Conservation (phyloP, 108 stramenopile species). For the Craspedostauros australis region DNA sequence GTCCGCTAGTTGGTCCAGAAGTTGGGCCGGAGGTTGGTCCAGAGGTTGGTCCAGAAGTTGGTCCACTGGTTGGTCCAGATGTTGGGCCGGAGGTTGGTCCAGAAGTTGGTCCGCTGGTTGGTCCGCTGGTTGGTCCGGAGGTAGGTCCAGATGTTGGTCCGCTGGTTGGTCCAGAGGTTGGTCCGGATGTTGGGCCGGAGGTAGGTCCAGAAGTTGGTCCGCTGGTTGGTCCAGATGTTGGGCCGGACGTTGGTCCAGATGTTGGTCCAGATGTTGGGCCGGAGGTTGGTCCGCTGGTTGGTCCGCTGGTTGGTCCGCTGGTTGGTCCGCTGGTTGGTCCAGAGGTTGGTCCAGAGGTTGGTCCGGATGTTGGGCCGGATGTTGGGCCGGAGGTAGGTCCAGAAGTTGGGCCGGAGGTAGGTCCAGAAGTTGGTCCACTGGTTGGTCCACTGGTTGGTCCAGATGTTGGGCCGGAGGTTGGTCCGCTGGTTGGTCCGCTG, state of each 20-base stretch:
- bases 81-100: constrained; percentile 3
- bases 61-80: constrained; percentile 4
- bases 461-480: not conserved
- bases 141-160: constrained; percentile 5
- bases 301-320: too few species aligned
- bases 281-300: too few species aligned
- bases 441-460: constrained; percentile 6
- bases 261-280: not conserved
- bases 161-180: constrained; percentile 1
- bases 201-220: constrained; percentile 3
- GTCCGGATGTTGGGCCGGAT: too few species aligned
- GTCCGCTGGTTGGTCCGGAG: not conserved
- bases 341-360: too few species aligned
- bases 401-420: not conserved
- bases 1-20: not conserved
- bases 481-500: constrained; percentile 3
- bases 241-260: not conserved
- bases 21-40: constrained; percentile 1
- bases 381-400: too few species aligned
- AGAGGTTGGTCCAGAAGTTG: constrained; percentile 1
- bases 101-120: constrained; percentile 1
- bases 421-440: not conserved
- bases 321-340: too few species aligned
- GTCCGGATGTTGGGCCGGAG: constrained; percentile 1
- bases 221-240: too few species aligned